phyloP scores from a whole-genome alignment of 2,329 filamentous ascomycete species.

The Aspergillus sp. region DNA sequence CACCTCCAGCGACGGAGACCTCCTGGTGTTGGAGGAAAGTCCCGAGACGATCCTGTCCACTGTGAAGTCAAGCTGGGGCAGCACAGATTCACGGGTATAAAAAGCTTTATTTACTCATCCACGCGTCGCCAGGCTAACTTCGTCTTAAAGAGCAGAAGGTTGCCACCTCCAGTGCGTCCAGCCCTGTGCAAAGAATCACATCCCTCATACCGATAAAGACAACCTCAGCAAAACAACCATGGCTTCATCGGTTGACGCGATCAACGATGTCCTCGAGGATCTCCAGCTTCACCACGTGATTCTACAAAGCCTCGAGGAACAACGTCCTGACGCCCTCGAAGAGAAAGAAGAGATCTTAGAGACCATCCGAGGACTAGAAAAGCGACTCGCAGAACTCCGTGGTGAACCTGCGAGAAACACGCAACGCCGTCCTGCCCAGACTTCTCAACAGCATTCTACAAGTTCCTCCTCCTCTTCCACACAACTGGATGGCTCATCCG shows the following conservation, averaged over 20 bases:
- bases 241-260: constrained; percentile 13
- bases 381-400: constrained; percentile 22
- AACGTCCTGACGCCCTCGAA: constrained; percentile 23
- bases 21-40: no score
- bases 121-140: no score
- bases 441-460: neutral
- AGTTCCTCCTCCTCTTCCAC: neutral
- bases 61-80: no score
- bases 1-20: no score
- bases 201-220: neutral
- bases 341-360: constrained; percentile 27
- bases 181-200: neutral
- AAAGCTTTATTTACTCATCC: no score
- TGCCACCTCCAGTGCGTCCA: no score
- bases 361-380: constrained; percentile 23
- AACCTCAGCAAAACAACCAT: constrained; percentile 6
- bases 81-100: no score
- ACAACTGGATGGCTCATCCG: constrained; percentile 18
- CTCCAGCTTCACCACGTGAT: constrained; percentile 32
- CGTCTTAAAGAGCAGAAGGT: no score
- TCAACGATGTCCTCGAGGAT: constrained; percentile 30
- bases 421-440: constrained; percentile 1
- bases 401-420: constrained; percentile 9
- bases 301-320: constrained; percentile 27
- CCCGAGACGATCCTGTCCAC: no score